Evolutionary conservation across 1,139 yeast genomes (phyloP).

Genomic region (Entelexis paramagnoliae): DNA sequence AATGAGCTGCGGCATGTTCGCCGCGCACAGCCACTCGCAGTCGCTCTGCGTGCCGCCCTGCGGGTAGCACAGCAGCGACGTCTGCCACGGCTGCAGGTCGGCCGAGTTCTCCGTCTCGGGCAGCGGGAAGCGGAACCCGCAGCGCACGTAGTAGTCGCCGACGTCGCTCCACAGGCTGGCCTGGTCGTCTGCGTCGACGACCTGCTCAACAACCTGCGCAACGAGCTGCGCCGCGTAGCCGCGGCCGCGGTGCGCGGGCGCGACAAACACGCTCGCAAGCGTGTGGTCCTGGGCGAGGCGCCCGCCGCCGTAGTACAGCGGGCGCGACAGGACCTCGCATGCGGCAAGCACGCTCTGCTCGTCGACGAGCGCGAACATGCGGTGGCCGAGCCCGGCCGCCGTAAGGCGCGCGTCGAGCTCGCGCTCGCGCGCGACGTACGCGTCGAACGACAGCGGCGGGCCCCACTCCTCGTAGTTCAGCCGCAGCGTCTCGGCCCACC

Average conservation of each 20-base stretch:
- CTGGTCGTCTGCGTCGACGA: conserved; percentile 21
- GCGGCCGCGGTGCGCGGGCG: conserved; percentile 4
- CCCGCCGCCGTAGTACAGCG: conserved; percentile 59
- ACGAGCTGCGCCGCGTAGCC: conserved; percentile 10
- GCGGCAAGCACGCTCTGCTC: conserved; percentile 30
- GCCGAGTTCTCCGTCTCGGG: not conserved
- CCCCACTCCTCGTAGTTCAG: conserved; percentile 38
- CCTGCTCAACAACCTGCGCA: conserved; percentile 15
- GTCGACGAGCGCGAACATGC: conserved; percentile 17
- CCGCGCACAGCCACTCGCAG: conserved; percentile 10
- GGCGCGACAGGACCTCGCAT: conserved; percentile 41
- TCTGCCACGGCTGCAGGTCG: conserved; percentile 31
- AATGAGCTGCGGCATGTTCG: conserved; percentile 6
- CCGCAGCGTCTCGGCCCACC: not conserved
- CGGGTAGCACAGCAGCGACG: conserved; percentile 1
- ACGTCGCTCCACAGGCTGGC: conserved; percentile 20
- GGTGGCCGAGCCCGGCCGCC: conserved; percentile 14
- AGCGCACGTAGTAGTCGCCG: conserved; percentile 15
- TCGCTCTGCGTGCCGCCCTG: not conserved
- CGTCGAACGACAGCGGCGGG: conserved; percentile 25
- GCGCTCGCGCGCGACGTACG: conserved; percentile 29
- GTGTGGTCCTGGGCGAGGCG: conserved; percentile 39
- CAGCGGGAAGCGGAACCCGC: conserved; percentile 14
- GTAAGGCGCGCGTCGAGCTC: conserved; percentile 24
- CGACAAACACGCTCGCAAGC: conserved; percentile 15